Conservation (phyloP, 148 eudicot genomes). For the Fagopyrum homotropicum region DNA sequence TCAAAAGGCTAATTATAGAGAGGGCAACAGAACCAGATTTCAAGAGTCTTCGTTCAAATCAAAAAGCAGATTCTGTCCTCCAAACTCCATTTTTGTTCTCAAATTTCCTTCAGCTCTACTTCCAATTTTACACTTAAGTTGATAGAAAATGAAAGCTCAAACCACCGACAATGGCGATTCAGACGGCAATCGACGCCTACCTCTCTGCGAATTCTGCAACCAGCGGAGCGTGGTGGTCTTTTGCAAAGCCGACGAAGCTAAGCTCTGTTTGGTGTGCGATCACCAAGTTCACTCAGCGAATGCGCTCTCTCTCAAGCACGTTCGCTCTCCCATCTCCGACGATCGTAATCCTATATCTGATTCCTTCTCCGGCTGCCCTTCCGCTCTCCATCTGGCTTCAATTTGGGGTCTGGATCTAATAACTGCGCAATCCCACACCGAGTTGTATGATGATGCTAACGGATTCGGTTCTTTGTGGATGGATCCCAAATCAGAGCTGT, state of each 20-base stretch:
- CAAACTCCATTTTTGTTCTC: neutral
- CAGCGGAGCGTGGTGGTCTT: conserved; percentile 42
- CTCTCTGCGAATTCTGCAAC: conserved; percentile 63
- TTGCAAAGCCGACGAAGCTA: conserved; percentile 80
- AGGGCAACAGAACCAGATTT: conserved; percentile 5
- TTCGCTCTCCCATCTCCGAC: conserved; percentile 70
- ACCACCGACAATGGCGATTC: neutral
- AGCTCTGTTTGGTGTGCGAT: conserved; percentile 76
- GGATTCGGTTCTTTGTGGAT: conserved; percentile 6
- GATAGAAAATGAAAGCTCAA: neutral
- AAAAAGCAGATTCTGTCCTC: neutral
- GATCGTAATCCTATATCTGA: conserved; percentile 30
- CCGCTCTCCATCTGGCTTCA: conserved; percentile 39
- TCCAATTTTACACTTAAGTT: neutral
- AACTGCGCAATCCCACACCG: conserved; percentile 1
- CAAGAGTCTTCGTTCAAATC: neutral
- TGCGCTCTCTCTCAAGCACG: conserved; percentile 66
- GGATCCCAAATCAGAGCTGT: conserved; percentile 30
- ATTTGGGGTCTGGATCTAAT: conserved; percentile 43
- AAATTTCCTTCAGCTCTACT: no score
- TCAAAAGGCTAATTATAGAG: neutral
- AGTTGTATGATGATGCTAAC: neutral
- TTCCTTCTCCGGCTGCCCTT: conserved; percentile 53
- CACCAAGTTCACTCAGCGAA: conserved; percentile 87
- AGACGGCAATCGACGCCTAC: neutral